These are phyloP conservation scores for Tetrahymena elliotti DNA, from an alignment of 73 alveolate species.

Conservation along the genomic window DNA sequence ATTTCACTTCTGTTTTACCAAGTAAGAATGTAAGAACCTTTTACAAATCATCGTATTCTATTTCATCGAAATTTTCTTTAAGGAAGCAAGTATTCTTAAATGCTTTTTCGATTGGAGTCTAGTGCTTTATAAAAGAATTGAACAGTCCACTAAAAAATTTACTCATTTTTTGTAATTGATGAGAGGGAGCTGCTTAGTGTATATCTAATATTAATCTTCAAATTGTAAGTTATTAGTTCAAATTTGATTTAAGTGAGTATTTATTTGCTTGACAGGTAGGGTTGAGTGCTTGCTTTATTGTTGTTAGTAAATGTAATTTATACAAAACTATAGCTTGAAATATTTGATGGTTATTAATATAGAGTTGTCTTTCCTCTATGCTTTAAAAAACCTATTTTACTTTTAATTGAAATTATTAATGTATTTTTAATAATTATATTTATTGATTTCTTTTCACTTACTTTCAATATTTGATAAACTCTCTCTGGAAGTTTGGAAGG, in stretches of 20 bases:
- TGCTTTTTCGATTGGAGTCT: neutral
- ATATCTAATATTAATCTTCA: too few species aligned
- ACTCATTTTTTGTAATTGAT: neutral
- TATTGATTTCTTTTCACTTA: neutral
- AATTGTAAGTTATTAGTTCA: neutral
- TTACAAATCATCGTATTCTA: neutral
- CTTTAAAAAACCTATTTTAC: neutral
- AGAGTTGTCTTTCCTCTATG: neutral
- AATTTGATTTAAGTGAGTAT: neutral
- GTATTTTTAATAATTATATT: neutral
- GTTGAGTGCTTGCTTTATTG: neutral
- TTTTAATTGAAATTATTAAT: neutral
- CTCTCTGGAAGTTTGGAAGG: neutral
- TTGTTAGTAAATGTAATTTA: neutral
- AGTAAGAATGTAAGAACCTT: neutral
- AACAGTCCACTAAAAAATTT: neutral
- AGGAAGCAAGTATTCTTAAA: neutral
- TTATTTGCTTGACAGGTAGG: neutral
- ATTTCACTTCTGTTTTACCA: neutral
- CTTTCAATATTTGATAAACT: neutral
- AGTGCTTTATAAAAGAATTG: neutral
- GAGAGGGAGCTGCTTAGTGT: neutral
- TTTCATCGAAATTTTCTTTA: neutral
- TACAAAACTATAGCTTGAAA: neutral
- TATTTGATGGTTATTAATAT: neutral